Conservation (phyloP, 495 filamentous ascomycete genomes). For the Lasiosphaeria hispida region DNA sequence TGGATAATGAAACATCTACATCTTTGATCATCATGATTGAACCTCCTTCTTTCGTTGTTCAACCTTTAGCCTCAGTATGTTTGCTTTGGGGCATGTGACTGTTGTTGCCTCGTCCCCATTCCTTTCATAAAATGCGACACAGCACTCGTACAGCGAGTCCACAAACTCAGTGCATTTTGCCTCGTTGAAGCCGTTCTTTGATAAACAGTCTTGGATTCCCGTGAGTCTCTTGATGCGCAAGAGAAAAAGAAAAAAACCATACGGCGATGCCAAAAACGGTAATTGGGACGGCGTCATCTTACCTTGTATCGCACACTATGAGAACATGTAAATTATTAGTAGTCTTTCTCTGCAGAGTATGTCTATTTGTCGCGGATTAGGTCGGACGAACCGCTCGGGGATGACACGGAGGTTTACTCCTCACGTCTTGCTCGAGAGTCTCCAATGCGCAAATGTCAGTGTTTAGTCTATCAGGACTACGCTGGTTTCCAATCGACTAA, state of each 20-base stretch:
- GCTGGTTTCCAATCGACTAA: background rate
- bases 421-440: conserved; percentile 64
- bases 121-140: conserved; percentile 79
- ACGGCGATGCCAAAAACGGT: background rate
- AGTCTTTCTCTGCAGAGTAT: conserved; percentile 12
- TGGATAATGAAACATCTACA: conserved; percentile 45
- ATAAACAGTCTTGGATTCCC: conserved; percentile 64
- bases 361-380: conserved; percentile 9
- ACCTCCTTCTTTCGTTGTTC: conserved; percentile 62
- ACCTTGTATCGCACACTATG: conserved; percentile 89
- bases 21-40: conserved; percentile 6
- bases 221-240: background rate
- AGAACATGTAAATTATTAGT: too few species aligned
- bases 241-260: too few species aligned
- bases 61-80: conserved; percentile 78
- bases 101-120: conserved; percentile 74
- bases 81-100: conserved; percentile 82
- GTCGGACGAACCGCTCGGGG: conserved; percentile 70
- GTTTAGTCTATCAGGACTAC: background rate
- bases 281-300: conserved; percentile 11
- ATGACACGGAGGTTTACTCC: conserved; percentile 79
- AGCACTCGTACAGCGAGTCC: conserved; percentile 94
- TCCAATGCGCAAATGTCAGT: conserved; percentile 8
- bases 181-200: conserved; percentile 83
- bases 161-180: conserved; percentile 76